Percentiles rank a stretch among this genome's conserved stretches.
Conservation (phyloP, 2,329 filamentous ascomycete genomes). For the Calonectria pseudoturangicola region DNA sequence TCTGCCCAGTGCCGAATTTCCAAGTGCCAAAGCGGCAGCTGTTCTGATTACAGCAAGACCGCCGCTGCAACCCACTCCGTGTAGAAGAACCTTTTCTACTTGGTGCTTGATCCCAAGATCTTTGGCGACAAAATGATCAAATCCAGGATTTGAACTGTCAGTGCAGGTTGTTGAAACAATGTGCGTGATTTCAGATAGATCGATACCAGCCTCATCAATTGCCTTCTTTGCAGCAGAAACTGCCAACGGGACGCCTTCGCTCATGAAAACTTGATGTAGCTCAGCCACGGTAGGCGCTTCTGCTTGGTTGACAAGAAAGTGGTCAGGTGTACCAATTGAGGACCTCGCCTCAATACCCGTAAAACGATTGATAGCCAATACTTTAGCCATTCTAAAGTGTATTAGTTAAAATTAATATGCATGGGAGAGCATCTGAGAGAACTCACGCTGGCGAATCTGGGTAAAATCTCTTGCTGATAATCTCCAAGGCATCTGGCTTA, state of each 20-base stretch:
- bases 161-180: conserved; percentile 82
- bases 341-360: conserved; percentile 79
- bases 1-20: conserved; percentile 74
- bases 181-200: conserved; percentile 75
- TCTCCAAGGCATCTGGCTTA: conserved; percentile 69
- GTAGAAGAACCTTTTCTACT: conserved; percentile 79
- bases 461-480: conserved; percentile 74
- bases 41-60: conserved; percentile 78
- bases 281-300: conserved; percentile 71
- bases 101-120: conserved; percentile 72
- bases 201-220: conserved; percentile 71
- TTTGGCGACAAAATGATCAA: conserved; percentile 79
- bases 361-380: conserved; percentile 77
- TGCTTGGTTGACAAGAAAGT: conserved; percentile 76
- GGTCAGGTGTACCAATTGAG: conserved; percentile 76
- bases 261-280: conserved; percentile 73
- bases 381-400: conserved; percentile 74
- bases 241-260: conserved; percentile 75
- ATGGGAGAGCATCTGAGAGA: background rate
- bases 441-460: conserved; percentile 75
- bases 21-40: conserved; percentile 79
- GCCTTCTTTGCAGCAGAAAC: conserved; percentile 73
- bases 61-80: conserved; percentile 80
- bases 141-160: conserved; percentile 81
- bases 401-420: background rate